A percentile compares a stretch with the other conserved stretches of the same genome.
Conservation (phyloP, 2,329 filamentous ascomycete species). For the Ophiostoma sp. region DNA sequence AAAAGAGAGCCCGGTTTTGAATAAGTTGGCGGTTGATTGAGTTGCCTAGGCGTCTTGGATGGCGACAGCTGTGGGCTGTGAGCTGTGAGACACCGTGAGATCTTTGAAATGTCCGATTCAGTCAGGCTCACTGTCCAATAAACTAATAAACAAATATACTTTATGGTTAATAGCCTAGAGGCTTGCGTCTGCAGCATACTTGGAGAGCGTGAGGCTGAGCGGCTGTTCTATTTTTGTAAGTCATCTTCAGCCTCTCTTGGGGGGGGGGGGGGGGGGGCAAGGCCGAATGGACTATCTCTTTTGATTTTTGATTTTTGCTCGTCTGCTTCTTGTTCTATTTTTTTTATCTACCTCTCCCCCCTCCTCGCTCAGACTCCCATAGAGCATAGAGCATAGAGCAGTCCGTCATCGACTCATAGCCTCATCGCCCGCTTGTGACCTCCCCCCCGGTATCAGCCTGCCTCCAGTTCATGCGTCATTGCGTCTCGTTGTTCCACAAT, state of each 20-base stretch:
- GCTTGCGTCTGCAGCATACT: neutral
- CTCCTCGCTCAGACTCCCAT: neutral
- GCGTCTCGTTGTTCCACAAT: neutral
- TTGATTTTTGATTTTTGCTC: neutral
- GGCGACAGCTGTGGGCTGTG: neutral
- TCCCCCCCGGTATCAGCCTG: neutral
- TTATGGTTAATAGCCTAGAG: neutral
- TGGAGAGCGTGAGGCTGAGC: slow-evolving; percentile 1
- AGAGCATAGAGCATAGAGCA: neutral
- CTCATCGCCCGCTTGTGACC: neutral
- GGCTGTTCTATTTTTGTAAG: neutral
- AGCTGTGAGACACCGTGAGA: neutral
- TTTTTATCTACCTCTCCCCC: neutral
- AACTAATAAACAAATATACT: neutral
- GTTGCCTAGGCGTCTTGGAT: neutral
- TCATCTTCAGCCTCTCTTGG: neutral
- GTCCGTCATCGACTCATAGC: neutral
- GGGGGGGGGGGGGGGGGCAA: neutral
- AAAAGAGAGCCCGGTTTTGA: neutral
- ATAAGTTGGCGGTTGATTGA: neutral
- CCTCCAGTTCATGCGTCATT: neutral
- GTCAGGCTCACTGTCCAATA: neutral
- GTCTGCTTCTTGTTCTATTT: neutral
- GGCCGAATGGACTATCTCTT: neutral
- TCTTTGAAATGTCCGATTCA: neutral